A percentile compares a stretch with the other conserved stretches of the same genome.
Evolutionary conservation across 345 rosid species (phyloP).

Genomic region (Hibiscus tridactylites): DNA sequence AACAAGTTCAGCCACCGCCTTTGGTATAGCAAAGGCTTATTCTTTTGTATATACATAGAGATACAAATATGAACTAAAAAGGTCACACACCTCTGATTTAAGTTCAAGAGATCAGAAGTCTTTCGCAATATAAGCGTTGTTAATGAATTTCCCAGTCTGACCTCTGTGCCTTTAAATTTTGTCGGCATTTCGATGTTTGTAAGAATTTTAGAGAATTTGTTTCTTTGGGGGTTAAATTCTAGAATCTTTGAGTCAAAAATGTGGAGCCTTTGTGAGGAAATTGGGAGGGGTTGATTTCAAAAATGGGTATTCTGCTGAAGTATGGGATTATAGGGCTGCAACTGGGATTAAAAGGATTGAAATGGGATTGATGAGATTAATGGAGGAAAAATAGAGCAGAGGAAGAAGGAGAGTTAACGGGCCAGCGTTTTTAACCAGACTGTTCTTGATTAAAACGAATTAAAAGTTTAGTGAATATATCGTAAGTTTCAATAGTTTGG

Average conservation of each 20-base stretch:
- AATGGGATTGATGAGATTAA: constrained; percentile 62
- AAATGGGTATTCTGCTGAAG: constrained; percentile 74
- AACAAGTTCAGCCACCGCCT: no score
- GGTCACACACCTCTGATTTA: not conserved
- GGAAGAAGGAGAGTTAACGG: no score
- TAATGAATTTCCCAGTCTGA: not conserved
- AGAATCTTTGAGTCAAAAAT: not conserved
- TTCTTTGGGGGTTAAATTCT: no score
- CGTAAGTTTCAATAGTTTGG: no score
- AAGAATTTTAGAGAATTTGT: not conserved
- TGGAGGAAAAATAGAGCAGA: no score
- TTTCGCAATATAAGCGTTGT: not conserved
- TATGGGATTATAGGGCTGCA: constrained; percentile 64
- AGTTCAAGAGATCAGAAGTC: not conserved
- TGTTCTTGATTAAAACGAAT: no score
- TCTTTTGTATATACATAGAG: no score
- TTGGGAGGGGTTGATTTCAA: not conserved
- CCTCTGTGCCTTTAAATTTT: not conserved
- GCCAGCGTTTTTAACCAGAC: no score
- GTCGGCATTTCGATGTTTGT: not conserved
- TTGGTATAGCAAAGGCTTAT: no score
- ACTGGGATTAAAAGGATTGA: constrained; percentile 56
- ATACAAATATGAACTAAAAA: no score
- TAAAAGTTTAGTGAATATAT: no score
- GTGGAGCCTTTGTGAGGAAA: not conserved